A percentile compares a stretch with the other conserved stretches of the same genome.
phyloP scores from a whole-genome alignment of 2,329 filamentous ascomycete genomes.

The Fusarium sp. region DNA sequence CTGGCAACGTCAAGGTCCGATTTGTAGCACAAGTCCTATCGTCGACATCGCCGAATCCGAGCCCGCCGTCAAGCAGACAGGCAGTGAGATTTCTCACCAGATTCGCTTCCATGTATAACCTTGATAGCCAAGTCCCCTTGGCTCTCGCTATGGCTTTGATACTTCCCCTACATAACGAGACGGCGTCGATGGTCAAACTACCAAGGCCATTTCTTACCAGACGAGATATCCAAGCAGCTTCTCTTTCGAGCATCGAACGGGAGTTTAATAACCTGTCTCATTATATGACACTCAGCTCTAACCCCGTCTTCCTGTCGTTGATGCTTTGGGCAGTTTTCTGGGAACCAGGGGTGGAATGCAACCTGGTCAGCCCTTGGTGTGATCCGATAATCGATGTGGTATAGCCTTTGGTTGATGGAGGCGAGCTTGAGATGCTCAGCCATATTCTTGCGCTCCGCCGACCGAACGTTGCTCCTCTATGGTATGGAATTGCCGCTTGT shows the following conservation, averaged over 20 bases:
- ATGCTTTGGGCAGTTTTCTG: slow-evolving; percentile 9
- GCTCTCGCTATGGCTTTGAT: slow-evolving; percentile 9
- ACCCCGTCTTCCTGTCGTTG: slow-evolving; percentile 12
- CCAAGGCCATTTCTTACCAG: neutral
- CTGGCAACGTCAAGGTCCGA: slow-evolving; percentile 3
- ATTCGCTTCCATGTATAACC: slow-evolving; percentile 13
- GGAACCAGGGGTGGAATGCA: neutral
- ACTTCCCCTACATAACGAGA: slow-evolving; percentile 8
- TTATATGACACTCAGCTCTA: slow-evolving; percentile 12
- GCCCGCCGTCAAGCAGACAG: slow-evolving; percentile 5
- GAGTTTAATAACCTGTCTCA: slow-evolving; percentile 2
- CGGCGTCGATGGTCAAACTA: slow-evolving; percentile 1
- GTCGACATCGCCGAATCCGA: neutral
- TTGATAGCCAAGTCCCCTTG: neutral
- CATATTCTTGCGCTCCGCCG: slow-evolving; percentile 1
- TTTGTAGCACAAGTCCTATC: neutral
- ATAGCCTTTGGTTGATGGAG: neutral
- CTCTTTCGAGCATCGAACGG: slow-evolving; percentile 5
- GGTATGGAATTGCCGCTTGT: slow-evolving; percentile 14
- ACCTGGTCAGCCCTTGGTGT: neutral
- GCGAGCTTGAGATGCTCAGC: neutral
- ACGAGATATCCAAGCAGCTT: neutral
- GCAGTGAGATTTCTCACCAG: slow-evolving; percentile 2
- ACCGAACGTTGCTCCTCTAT: slow-evolving; percentile 7
- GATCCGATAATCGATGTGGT: slow-evolving; percentile 11